Conservation (phyloP, 257 asterid genomes). For the Penstemon barbatus region DNA sequence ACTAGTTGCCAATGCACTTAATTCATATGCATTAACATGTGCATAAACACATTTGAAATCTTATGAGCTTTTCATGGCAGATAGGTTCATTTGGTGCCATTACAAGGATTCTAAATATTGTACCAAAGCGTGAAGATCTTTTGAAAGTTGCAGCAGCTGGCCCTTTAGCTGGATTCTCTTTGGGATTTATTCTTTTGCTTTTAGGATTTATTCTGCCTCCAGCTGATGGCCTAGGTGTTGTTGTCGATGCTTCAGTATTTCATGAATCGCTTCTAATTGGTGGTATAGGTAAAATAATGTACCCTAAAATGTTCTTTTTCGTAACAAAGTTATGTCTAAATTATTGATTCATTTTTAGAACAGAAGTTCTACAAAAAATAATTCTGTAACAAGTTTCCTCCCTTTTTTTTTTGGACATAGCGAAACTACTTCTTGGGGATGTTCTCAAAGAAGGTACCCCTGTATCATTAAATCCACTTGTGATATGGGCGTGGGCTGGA, state of each 20-base stretch:
- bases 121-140: slow-evolving; percentile 82
- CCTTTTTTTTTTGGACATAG: slow-evolving; percentile 42
- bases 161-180: slow-evolving; percentile 81
- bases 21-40: neutral
- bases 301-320: neutral
- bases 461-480: slow-evolving; percentile 80
- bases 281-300: slow-evolving; percentile 63
- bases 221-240: slow-evolving; percentile 72
- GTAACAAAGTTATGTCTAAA: neutral
- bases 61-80: slow-evolving; percentile 70
- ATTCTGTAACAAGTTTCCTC: neutral
- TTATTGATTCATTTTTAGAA: neutral
- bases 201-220: slow-evolving; percentile 89
- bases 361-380: neutral
- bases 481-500: slow-evolving; percentile 95
- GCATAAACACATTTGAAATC: slow-evolving; percentile 15
- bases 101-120: slow-evolving; percentile 82
- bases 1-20: no score
- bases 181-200: slow-evolving; percentile 75
- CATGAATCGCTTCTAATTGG: slow-evolving; percentile 92
- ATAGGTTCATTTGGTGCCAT: slow-evolving; percentile 94
- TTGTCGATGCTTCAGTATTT: slow-evolving; percentile 81
- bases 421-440: slow-evolving; percentile 90
- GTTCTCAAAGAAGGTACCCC: slow-evolving; percentile 85
- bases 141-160: slow-evolving; percentile 96